Evolutionary conservation across 73 alveolate genomes (phyloP).

Genomic region (Effrenium voratum): DNA sequence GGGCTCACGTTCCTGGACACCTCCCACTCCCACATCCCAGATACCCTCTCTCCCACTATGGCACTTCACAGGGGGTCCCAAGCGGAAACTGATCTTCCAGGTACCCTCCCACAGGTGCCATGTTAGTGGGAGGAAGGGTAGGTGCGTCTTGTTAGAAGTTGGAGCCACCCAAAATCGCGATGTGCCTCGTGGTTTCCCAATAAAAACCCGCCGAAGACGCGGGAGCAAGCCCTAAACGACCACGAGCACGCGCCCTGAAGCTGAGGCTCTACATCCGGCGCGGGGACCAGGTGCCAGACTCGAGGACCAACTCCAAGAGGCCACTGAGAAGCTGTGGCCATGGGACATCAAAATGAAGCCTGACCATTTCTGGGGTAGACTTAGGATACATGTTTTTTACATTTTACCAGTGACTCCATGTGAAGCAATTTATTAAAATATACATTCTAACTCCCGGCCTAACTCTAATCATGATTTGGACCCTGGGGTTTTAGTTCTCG

Average conservation of each 20-base stretch:
- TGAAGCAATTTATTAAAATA: too few relatives aligned
- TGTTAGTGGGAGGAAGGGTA: not conserved
- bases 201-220: not conserved
- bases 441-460: not conserved
- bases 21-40: too few relatives aligned
- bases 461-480: not conserved
- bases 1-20: too few relatives aligned
- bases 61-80: too few relatives aligned
- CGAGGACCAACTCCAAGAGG: not conserved
- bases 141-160: not conserved
- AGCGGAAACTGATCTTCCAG: not conserved
- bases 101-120: not conserved
- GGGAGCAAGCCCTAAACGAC: not conserved
- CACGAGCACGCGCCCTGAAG: not conserved
- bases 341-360: too few relatives aligned
- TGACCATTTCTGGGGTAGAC: not conserved
- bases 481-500: too few relatives aligned
- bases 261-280: constrained; percentile 59
- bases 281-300: constrained; percentile 66
- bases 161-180: not conserved
- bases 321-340: not conserved
- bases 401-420: not conserved
- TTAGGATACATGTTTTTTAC: not conserved
- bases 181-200: not conserved
- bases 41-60: too few relatives aligned